Percentiles rank a stretch among this genome's conserved stretches.
phyloP scores from a whole-genome alignment of 164 flowering plant species.

The Nelumbo lutea region DNA sequence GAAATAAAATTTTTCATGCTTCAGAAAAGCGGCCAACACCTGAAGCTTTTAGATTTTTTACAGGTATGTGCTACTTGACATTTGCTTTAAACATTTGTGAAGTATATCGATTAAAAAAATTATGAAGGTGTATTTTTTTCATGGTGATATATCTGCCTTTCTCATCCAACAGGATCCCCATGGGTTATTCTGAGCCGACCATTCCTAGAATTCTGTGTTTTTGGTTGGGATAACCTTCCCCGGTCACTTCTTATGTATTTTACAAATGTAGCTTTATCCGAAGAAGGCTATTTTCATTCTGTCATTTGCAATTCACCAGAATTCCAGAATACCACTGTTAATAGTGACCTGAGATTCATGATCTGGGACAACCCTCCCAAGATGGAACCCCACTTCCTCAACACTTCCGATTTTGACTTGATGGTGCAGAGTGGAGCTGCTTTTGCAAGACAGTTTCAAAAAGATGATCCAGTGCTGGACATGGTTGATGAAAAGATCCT shows the following conservation, averaged over 20 bases:
- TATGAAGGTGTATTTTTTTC: background rate
- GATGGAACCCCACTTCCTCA: slow-evolving; percentile 78
- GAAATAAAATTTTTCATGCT: slow-evolving; percentile 69
- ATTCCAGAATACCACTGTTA: slow-evolving; percentile 70
- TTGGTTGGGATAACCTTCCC: slow-evolving; percentile 96
- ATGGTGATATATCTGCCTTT: slow-evolving; percentile 2
- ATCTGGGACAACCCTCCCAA: slow-evolving; percentile 91
- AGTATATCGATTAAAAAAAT: background rate
- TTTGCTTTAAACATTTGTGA: background rate
- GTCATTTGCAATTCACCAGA: slow-evolving; percentile 82
- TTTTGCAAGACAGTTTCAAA: slow-evolving; percentile 72
- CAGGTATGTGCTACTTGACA: slow-evolving; percentile 39
- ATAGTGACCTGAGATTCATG: slow-evolving; percentile 71
- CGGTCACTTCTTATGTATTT: slow-evolving; percentile 82
- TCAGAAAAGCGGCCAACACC: slow-evolving; percentile 82
- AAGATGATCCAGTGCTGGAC: slow-evolving; percentile 62
- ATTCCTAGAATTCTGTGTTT: slow-evolving; percentile 71
- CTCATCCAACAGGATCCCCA: slow-evolving; percentile 66
- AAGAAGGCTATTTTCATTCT: slow-evolving; percentile 87
- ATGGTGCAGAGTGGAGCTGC: slow-evolving; percentile 84
- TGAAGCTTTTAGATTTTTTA: slow-evolving; percentile 78
- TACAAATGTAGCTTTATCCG: slow-evolving; percentile 58
- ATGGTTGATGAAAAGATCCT: slow-evolving; percentile 67
- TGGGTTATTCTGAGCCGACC: slow-evolving; percentile 77
- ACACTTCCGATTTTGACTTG: slow-evolving; percentile 45